Evolutionary conservation across 345 rosid genomes (phyloP).

Genomic region (Durio zibethinus): DNA sequence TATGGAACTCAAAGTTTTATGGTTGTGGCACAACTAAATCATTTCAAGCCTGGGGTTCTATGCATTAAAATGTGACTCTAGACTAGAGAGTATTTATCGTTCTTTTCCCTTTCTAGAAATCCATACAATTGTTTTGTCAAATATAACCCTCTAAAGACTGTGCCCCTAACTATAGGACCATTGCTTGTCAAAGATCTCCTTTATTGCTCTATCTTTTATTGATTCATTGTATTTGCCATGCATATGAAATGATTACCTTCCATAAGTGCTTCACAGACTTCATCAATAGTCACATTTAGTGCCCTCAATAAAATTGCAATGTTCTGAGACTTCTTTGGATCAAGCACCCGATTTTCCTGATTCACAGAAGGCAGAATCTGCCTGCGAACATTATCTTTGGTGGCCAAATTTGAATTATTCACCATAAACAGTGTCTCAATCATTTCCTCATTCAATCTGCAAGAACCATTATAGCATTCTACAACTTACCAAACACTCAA

Average conservation of each 20-base stretch:
- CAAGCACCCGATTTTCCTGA: slow-evolving; percentile 73
- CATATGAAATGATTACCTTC: slow-evolving; percentile 50
- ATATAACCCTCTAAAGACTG: background rate
- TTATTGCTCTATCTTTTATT: background rate
- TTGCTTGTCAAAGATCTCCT: background rate
- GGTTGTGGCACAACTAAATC: background rate
- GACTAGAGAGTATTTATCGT: background rate
- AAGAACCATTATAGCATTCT: slow-evolving; percentile 18
- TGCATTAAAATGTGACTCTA: background rate
- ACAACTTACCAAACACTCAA: slow-evolving; percentile 4
- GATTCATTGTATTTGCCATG: background rate
- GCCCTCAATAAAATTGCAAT: slow-evolving; percentile 89
- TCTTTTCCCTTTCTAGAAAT: background rate
- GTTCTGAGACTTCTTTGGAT: slow-evolving; percentile 89
- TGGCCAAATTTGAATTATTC: slow-evolving; percentile 45
- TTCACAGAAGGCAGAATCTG: slow-evolving; percentile 31
- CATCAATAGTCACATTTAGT: slow-evolving; percentile 83
- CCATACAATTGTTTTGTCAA: background rate
- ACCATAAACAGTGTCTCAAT: slow-evolving; percentile 80
- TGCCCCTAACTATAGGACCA: background rate
- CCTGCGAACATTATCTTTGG: slow-evolving; percentile 40
- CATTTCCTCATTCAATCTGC: slow-evolving; percentile 96
- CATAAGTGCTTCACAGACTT: slow-evolving; percentile 87
- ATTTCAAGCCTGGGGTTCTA: background rate
- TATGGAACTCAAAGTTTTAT: background rate